Conservation (phyloP, 164 flowering plant species). For the Annona cherimola region DNA sequence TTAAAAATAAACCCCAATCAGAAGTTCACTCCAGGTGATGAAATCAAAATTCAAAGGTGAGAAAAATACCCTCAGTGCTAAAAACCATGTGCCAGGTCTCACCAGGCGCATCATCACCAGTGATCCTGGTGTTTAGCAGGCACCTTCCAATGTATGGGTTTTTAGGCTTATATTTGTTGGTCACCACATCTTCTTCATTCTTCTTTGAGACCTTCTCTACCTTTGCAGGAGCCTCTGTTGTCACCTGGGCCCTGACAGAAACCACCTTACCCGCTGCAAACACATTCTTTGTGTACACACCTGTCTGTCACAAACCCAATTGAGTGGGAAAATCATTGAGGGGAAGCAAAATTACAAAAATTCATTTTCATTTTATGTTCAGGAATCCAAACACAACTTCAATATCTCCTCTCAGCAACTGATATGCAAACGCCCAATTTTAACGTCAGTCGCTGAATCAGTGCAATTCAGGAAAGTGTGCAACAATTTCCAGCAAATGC, state of each 20-base stretch:
- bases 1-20: neutral
- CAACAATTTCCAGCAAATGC: neutral
- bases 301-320: conserved; percentile 33
- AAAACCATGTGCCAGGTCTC: conserved; percentile 99
- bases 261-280: conserved; percentile 38
- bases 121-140: conserved; percentile 90
- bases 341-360: neutral
- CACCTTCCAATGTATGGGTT: conserved; percentile 74
- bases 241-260: conserved; percentile 78
- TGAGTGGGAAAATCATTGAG: neutral
- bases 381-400: neutral
- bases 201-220: conserved; percentile 77
- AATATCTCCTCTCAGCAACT: too few relatives aligned
- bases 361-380: neutral
- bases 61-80: conserved; percentile 75
- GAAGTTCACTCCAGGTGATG: conserved; percentile 3
- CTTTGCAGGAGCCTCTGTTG: conserved; percentile 78
- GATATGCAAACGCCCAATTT: neutral
- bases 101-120: conserved; percentile 98
- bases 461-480: neutral
- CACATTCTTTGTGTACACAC: conserved; percentile 40
- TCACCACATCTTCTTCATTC: conserved; percentile 76
- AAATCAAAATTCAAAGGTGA: neutral
- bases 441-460: neutral
- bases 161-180: conserved; percentile 87